Conservation (phyloP, 2,329 filamentous ascomycete genomes). For the Cordyceps cicadae region DNA sequence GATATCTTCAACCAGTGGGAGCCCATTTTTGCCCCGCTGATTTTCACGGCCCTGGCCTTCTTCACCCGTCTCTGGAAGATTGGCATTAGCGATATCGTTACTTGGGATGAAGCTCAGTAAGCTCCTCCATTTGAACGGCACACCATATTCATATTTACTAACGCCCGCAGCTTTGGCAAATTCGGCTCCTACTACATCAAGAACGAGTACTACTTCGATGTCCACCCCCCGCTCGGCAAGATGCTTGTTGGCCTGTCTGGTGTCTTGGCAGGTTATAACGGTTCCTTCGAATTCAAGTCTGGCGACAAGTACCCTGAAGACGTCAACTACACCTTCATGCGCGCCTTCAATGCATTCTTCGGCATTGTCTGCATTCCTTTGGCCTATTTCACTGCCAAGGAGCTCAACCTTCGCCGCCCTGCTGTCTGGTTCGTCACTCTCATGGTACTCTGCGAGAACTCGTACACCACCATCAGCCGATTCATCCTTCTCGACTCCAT, state of each 20-base stretch:
- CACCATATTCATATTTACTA: slow-evolving; percentile 11
- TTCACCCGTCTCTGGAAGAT: slow-evolving; percentile 64
- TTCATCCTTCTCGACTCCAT: slow-evolving; percentile 98
- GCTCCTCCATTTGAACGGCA: slow-evolving; percentile 19
- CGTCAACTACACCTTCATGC: slow-evolving; percentile 97
- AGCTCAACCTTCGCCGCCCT: slow-evolving; percentile 76
- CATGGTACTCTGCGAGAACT: slow-evolving; percentile 98
- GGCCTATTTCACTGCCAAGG: slow-evolving; percentile 90
- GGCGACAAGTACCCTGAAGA: slow-evolving; percentile 91
- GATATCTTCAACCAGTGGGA: slow-evolving; percentile 57
- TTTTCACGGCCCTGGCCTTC: slow-evolving; percentile 54
- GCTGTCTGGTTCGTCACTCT: slow-evolving; percentile 92
- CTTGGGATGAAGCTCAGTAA: slow-evolving; percentile 60
- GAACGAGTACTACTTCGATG: slow-evolving; percentile 93
- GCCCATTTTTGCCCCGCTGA: slow-evolving; percentile 50
- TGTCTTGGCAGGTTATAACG: slow-evolving; percentile 95
- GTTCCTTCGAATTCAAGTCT: slow-evolving; percentile 98
- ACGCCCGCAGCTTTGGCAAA: slow-evolving; percentile 66
- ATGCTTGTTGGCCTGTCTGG: slow-evolving; percentile 96
- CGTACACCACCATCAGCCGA: slow-evolving; percentile 95
- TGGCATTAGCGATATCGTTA: slow-evolving; percentile 57
- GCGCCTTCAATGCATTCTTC: slow-evolving; percentile 92
- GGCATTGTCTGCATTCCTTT: slow-evolving; percentile 87
- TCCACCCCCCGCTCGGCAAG: slow-evolving; percentile 92
- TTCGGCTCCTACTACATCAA: slow-evolving; percentile 99